Conservation (phyloP, 129 eudicot genomes). For the Lactuca sativa region DNA sequence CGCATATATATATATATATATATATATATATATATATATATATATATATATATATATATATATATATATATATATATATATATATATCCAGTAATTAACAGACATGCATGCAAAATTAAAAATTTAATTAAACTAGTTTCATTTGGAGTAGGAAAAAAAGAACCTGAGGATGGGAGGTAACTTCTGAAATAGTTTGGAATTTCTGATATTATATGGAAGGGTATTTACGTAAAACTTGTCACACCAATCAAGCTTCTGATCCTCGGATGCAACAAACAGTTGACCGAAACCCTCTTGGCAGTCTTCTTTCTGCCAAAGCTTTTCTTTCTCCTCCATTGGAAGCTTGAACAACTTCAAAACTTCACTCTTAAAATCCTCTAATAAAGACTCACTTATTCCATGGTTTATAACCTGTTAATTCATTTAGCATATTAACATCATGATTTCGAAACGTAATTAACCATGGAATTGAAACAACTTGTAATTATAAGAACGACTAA, state of each 20-base stretch:
- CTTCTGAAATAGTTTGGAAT: constrained; percentile 35
- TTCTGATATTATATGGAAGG: constrained; percentile 37
- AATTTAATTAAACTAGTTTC: not conserved
- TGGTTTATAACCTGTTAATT: constrained; percentile 46
- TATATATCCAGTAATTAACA: too few relatives aligned
- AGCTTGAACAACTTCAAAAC: constrained; percentile 34
- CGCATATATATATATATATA: too few relatives aligned
- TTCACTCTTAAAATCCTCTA: constrained; percentile 49
- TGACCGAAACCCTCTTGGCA: constrained; percentile 67
- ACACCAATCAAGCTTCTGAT: constrained; percentile 67
- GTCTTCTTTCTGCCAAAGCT: constrained; percentile 47
- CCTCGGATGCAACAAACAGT: constrained; percentile 56
- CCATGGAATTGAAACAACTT: not conserved
- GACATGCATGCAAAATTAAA: too few relatives aligned
- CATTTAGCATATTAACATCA: too few relatives aligned
- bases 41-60: too few relatives aligned
- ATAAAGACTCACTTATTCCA: constrained; percentile 39
- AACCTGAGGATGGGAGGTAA: constrained; percentile 47
- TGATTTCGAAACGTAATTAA: not conserved
- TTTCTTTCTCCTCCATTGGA: constrained; percentile 43
- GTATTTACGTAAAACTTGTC: constrained; percentile 61
- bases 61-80: too few relatives aligned
- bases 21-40: too few relatives aligned
- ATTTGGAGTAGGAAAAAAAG: constrained; percentile 1
- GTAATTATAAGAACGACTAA: not conserved